Base-by-base conservation (phyloP, 371 early-diverging fungal species). In the Mortierella sp. region DNA sequence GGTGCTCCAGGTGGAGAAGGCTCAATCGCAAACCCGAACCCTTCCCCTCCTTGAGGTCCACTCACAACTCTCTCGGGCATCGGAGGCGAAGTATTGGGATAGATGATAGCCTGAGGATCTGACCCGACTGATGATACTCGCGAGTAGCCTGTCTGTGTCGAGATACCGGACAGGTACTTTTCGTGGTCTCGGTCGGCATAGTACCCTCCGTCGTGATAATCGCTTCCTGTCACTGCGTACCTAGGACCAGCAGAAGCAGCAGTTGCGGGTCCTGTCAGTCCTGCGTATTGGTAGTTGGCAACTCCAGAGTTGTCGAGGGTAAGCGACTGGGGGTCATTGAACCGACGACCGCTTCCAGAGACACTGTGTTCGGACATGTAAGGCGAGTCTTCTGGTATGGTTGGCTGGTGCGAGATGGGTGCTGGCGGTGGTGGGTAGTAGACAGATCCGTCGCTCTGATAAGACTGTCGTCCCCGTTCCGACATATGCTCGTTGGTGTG, bases 381-480 rank as follows among this genome's bases (percentile, higher is more conserved):
- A 8, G 63, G 41, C 35, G 18, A 43, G 8, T 75, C 60, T 7
- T 72, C 73, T 24, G 68, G 27, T 7, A 49, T 43, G 32, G 10
- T 44, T 24, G 72, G 81, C 43, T 48, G 72, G 11, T 72, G 75
- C 41, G 24, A 68, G 7, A 41, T 14, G 11, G 46, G 0, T 29
- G 35, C 6, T 58, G 79, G 83, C 16, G 83, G 77, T 4, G 77
- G 80, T 29, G 84, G 74, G 65, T 48, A 80, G 63, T 75, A 84
- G 24, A 43, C 41, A 6, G 83, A 75, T 16, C 63, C 51, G 29
- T 84, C 80, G 35, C 70, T 77, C 11, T 70, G 70, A 27, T 72
- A 56, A 12, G 80, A 80, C 8, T 72, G 80, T 10, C 84, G 78
- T 10, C 49, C 38, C 24, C 32, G 71, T 24, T 65, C 63, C 49